Base-by-base conservation (phyloP, 192 early-diverging fungal species). In the Coemansia biformis region DNA sequence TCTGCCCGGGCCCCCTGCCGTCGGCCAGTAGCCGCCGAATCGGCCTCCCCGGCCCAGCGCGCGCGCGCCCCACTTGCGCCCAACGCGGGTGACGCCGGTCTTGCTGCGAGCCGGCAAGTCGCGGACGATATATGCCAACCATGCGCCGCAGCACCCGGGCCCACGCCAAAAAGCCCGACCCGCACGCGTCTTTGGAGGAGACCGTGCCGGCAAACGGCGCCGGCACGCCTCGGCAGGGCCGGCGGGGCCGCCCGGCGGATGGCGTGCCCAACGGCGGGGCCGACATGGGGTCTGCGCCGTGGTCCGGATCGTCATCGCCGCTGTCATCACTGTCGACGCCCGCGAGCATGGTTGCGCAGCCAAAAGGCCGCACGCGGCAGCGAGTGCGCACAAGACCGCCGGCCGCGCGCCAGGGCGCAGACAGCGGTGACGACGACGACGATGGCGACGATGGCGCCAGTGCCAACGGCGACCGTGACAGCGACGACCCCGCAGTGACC, bases 311-410 rank as follows among this genome's bases (percentile, higher is more conserved):
- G 3, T 48, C 67, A 6, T 71, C 67, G 4, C 57, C 67, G 14
- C 33, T 71, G 33, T 71, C 67, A 2, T 71, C 67, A 11, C 33
- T 71, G 15, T 71, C 67, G 12, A 62, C 58, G 24, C 54, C 66
- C 0, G 66, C 53, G 0, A 61, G 58, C 32, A 46, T 41, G 11
- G 52, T 18, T 2, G 39, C 28, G 2, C 65, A 48, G 16, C n/a
- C 15, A n/a, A 30, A 35, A 28, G 28, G 23, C 16, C 9, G 44
- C 28, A 7, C 38, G 23, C 38, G 48, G 29, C 38, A 51, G 12
- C 48, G 30, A 12, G 26, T 38, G 9, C 48, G 37, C 38, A 24
- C 32, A 40, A 52, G 32, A 11, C 12, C 31, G 12, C 19, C 40
- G 24, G 39, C 11, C 26, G 37, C n/a, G n/a, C n/a, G n/a, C n/a